These are phyloP conservation scores for Thermothielavioides terrestris DNA, from an alignment of 495 filamentous ascomycete genomes.

Conservation along the genomic window DNA sequence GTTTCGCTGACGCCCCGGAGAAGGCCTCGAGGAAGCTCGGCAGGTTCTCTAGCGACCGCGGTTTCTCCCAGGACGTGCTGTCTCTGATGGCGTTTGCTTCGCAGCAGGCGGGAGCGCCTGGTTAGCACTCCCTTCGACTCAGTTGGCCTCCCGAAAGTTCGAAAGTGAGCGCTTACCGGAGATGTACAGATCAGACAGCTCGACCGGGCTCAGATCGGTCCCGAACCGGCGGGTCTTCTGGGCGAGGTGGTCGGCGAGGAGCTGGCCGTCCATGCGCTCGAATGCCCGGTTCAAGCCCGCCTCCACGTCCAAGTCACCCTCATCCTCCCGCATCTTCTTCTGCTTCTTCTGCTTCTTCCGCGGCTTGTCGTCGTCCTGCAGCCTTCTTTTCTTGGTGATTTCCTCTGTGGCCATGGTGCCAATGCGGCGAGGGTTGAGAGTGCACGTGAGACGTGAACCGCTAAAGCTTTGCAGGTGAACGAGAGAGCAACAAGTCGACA, in stretches of 20 bases:
- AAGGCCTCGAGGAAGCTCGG: conserved; percentile 67
- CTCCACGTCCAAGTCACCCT: conserved; percentile 54
- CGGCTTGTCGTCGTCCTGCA: conserved; percentile 26
- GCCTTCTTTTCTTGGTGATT: conserved; percentile 32
- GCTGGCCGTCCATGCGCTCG: conserved; percentile 65
- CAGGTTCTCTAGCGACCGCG: conserved; percentile 58
- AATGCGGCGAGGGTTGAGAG: not conserved
- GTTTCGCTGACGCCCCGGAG: conserved; percentile 43
- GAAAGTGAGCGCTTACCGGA: conserved; percentile 54
- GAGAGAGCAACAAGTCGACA: too few species aligned
- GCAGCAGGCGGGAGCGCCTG: too few species aligned
- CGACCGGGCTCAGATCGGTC: conserved; percentile 67
- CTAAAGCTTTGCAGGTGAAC: too few species aligned
- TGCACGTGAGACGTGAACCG: too few species aligned
- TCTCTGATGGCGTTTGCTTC: conserved; percentile 46
- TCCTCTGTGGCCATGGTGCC: conserved; percentile 11
- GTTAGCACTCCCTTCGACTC: too few species aligned
- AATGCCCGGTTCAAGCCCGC: conserved; percentile 74
- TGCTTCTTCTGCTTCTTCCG: conserved; percentile 42
- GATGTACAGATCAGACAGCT: conserved; percentile 72
- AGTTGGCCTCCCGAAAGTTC: not conserved
- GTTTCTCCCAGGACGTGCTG: conserved; percentile 60
- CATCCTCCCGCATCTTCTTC: conserved; percentile 45
- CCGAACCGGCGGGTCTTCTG: conserved; percentile 70
- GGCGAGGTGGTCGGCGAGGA: conserved; percentile 82